Evolutionary conservation across 1,284 basidiomycete genomes (phyloP), one percentile per base, ranked within the genome.

Genomic region (Fomes fomentarius): DNA sequence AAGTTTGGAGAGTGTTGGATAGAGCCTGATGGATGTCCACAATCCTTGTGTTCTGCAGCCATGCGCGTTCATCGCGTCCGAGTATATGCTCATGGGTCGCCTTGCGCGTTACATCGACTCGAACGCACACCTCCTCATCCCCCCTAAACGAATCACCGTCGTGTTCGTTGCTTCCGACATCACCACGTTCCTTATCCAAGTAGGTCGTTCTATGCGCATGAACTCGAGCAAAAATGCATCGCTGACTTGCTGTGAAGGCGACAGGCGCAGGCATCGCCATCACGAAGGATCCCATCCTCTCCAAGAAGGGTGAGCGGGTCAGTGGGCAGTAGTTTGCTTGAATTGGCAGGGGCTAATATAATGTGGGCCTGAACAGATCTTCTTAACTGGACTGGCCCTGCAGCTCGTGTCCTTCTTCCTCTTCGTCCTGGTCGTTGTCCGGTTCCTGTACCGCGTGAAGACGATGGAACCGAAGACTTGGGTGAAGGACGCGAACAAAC

Each of bases 11-110:
- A n/a, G n/a, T n/a, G n/a, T n/a, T n/a, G n/a, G n/a, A n/a, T n/a
- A n/a, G n/a, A n/a, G 14, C 10, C 17, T 26, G n/a, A n/a, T 21
- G 26, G 21, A 40, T 44, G 14, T 43, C 12, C 25, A 5, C 4
- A 10, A 39, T 2, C 0, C 5, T 46, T 31, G 2, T 4, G 3
- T n/a, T n/a, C n/a, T 31, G 3, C 22, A 62, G 78, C 86, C 89
- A 10, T 90, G 89, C 61, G 86, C 85, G n/a, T 90, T 90, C 72
- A 83, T 91, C 52, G 88, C 88, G 8, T 82, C 85, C 24, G 80
- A 87, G 64, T 91, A 91, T 61, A 76, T 89, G 54, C 73, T 89
- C 6, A 76, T 90, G 10, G 86, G 87, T 4, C 79, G 82, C 24
- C 67, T 91, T 15, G 81, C 84, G 11, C 70, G 69, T 22, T 75